Evolutionary conservation across 2,329 filamentous ascomycete species (phyloP), one percentile per base, ranked within the genome.

Genomic region (Anthostomella pinea): DNA sequence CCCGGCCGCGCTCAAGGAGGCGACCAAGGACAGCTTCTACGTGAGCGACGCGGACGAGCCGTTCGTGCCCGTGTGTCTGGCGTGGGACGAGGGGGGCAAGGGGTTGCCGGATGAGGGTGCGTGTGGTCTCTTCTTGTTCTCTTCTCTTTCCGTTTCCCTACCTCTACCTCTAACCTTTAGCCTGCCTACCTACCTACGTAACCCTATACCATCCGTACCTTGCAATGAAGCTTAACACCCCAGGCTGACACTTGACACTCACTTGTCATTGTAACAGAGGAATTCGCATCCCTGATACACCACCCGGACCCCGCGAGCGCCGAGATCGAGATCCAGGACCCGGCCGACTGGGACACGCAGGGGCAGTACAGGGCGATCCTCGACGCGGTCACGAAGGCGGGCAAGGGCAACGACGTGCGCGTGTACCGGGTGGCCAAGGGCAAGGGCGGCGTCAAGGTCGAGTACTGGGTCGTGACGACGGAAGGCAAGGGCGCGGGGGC

Each of bases 21-120:
- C 67, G 6, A 65, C 65, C 35, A 68, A 72, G 32, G 66, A 83
- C 39, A 75, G 72, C 27, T 81, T 83, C 57, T 95, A 93, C 62
- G 63, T 77, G 11, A 93, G 84, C 44, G 90, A 95, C 41, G 80
- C 87, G 19, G 89, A 95, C 59, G 87, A 94, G 69, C 82, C 84
- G 4, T 95, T 95, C 62, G 80, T 85, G 59, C 79, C 81, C 3
- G 86, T 95, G 5, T 79, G 75, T 35, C 60, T 95, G 49, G 72
- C 70, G 48, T 87, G 75, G 66, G 62, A 69, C 14, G 72, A 73
- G 45, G 63, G 58, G 13, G 70, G 67, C 16, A 66, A 65, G 32
- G 68, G 69, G 3, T 55, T 84, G 51, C 78, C 81, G 1, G 71
- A 77, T 48, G 81, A 83, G 61, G 71, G 81, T 84, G 57, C 53